A percentile compares a stretch with the other conserved stretches of the same genome.
Evolutionary conservation across 139 green algal species (phyloP).

Genomic region (Parachlorella kessleri): DNA sequence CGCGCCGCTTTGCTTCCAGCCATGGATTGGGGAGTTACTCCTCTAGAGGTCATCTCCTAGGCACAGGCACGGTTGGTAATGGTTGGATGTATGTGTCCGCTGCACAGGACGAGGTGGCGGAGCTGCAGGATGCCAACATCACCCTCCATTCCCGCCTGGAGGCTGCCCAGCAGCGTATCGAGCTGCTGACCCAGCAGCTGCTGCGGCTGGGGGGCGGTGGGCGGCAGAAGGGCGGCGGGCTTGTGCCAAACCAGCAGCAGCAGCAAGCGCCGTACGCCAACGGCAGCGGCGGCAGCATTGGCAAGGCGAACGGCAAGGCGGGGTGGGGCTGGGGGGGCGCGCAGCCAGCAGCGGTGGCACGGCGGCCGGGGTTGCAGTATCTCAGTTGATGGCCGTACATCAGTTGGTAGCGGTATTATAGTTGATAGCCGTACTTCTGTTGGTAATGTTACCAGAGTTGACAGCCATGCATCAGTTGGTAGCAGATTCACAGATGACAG

Average conservation of each 20-base stretch:
- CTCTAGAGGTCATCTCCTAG: not conserved
- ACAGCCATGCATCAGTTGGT: too few relatives aligned
- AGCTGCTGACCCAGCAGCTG: not conserved
- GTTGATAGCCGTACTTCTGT: too few relatives aligned
- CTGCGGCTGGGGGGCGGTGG: not conserved
- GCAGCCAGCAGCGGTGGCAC: not conserved
- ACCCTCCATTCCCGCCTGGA: not conserved
- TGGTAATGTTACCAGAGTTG: too few relatives aligned
- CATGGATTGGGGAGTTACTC: not conserved
- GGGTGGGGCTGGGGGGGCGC: too few relatives aligned
- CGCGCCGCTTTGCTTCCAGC: not conserved
- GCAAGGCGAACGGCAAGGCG: not conserved
- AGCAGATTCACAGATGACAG: too few relatives aligned
- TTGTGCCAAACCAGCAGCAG: too few relatives aligned
- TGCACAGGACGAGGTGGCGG: not conserved
- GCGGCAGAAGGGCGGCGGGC: too few relatives aligned
- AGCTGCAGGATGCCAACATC: not conserved
- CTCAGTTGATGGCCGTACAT: too few relatives aligned
- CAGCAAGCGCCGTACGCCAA: too few relatives aligned
- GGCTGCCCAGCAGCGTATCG: not conserved
- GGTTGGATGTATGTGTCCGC: not conserved
- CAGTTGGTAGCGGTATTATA: too few relatives aligned
- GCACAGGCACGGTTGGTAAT: not conserved
- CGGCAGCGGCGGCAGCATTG: not conserved
- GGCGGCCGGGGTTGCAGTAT: not conserved